phyloP scores from a whole-genome alignment of 2,329 filamentous ascomycete species.

The Botrytis fragariae region DNA sequence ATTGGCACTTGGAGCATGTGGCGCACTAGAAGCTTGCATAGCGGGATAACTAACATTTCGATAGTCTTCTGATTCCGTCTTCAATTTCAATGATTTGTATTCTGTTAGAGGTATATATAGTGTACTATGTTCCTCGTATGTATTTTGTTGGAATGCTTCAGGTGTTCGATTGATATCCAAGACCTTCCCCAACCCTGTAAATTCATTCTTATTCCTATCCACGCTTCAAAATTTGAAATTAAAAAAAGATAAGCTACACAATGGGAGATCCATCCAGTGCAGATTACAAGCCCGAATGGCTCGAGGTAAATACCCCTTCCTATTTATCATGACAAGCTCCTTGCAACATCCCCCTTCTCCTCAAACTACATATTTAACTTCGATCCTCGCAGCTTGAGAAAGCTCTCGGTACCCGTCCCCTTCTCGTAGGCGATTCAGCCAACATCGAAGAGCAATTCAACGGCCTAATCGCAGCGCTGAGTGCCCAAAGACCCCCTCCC shows the following conservation, averaged over 20 bases:
- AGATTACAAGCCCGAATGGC: constrained; percentile 30
- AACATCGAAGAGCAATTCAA: constrained; percentile 27
- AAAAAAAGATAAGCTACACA: neutral
- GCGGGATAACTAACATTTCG: too few species aligned
- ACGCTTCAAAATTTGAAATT: too few species aligned
- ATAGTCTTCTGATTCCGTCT: too few species aligned
- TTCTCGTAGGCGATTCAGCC: constrained; percentile 23
- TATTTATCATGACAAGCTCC: neutral
- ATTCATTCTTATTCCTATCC: neutral
- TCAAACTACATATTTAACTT: neutral
- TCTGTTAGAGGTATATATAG: too few species aligned
- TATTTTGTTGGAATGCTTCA: neutral
- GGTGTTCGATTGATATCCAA: neutral
- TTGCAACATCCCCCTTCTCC: neutral
- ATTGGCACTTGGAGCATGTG: neutral
- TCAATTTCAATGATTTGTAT: too few species aligned
- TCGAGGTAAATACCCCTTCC: constrained; percentile 25
- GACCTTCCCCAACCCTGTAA: neutral
- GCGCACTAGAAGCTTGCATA: too few species aligned
- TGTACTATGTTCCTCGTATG: neutral
- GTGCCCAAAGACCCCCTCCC: constrained; percentile 24
- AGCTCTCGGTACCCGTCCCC: constrained; percentile 25
- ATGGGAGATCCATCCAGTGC: constrained; percentile 20
- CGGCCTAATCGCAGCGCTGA: constrained; percentile 20
- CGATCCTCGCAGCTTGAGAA: constrained; percentile 27